Evolutionary conservation across 1,284 basidiomycete genomes (phyloP).

Genomic region (Ceratobasidium theobromae): DNA sequence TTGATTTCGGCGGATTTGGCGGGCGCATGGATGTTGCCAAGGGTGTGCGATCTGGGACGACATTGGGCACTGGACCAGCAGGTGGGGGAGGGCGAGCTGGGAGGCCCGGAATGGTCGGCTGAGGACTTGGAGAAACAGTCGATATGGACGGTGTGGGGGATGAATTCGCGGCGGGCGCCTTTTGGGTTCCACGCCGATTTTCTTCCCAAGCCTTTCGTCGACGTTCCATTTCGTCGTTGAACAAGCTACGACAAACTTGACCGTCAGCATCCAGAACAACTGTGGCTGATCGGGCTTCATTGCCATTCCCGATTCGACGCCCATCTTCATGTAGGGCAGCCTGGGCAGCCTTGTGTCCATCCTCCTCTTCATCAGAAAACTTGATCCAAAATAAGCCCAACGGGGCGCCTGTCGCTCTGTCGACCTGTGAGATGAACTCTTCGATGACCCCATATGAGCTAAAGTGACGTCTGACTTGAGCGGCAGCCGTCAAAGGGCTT

Average conservation of each 20-base stretch:
- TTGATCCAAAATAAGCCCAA: slow-evolving; percentile 82
- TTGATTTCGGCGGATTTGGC: slow-evolving; percentile 12
- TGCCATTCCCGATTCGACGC: slow-evolving; percentile 43
- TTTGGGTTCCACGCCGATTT: slow-evolving; percentile 2
- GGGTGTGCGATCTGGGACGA: slow-evolving; percentile 2
- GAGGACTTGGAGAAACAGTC: not conserved
- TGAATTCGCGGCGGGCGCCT: slow-evolving; percentile 23
- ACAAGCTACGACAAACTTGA: slow-evolving; percentile 43
- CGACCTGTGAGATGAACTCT: slow-evolving; percentile 78
- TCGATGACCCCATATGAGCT: slow-evolving; percentile 64
- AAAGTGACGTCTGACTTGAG: slow-evolving; percentile 70
- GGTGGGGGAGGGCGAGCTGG: slow-evolving; percentile 20
- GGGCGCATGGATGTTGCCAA: slow-evolving; percentile 26
- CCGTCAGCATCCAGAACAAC: slow-evolving; percentile 50
- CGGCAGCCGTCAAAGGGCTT: slow-evolving; percentile 68
- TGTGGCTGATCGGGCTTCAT: slow-evolving; percentile 41
- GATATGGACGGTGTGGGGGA: slow-evolving; percentile 23
- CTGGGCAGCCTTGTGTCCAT: slow-evolving; percentile 31
- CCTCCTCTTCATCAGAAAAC: slow-evolving; percentile 48
- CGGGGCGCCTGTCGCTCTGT: slow-evolving; percentile 75
- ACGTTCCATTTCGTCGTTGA: slow-evolving; percentile 56
- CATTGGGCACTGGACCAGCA: slow-evolving; percentile 8
- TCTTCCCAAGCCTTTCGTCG: slow-evolving; percentile 49
- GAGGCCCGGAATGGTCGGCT: slow-evolving; percentile 17
- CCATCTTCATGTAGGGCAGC: slow-evolving; percentile 42